Evolutionary conservation across 2,329 filamentous ascomycete species (phyloP).

Genomic region (Colletotrichum chrysophilum): DNA sequence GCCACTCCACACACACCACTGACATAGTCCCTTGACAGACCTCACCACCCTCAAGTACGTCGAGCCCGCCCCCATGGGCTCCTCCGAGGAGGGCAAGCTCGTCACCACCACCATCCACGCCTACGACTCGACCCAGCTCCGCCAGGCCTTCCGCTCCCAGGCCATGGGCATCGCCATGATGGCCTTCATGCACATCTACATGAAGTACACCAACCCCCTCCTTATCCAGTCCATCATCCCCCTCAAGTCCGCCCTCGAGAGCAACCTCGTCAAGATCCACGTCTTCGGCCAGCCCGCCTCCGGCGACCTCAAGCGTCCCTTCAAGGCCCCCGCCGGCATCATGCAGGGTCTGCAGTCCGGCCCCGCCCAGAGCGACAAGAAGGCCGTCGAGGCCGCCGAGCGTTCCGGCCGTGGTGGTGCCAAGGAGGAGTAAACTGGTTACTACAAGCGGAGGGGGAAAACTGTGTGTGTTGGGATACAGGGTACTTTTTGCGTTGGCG

Average conservation of each 20-base stretch:
- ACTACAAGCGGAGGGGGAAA: background rate
- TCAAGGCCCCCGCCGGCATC: slow-evolving; percentile 85
- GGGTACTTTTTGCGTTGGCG: slow-evolving; percentile 24
- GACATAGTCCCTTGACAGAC: slow-evolving; percentile 59
- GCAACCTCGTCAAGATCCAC: slow-evolving; percentile 96
- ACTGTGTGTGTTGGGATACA: slow-evolving; percentile 20
- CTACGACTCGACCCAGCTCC: slow-evolving; percentile 89
- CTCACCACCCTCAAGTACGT: slow-evolving; percentile 98
- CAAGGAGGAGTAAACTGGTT: slow-evolving; percentile 69
- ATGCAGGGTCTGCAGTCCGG: slow-evolving; percentile 79
- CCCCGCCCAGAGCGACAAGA: slow-evolving; percentile 89
- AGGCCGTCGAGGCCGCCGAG: slow-evolving; percentile 81
- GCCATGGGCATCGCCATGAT: slow-evolving; percentile 98
- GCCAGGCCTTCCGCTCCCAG: slow-evolving; percentile 85
- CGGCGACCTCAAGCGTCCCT: slow-evolving; percentile 93
- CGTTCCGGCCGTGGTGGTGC: slow-evolving; percentile 73
- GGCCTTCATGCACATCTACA: slow-evolving; percentile 97
- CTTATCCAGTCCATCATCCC: slow-evolving; percentile 99
- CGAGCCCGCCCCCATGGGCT: slow-evolving; percentile 92
- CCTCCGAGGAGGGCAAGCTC: slow-evolving; percentile 91
- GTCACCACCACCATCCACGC: slow-evolving; percentile 96
- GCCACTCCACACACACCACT: background rate
- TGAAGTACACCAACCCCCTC: slow-evolving; percentile 99
- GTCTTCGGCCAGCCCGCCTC: slow-evolving; percentile 84
- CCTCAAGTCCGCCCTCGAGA: slow-evolving; percentile 92